Conservation (phyloP, 2,329 filamentous ascomycete species). For the Claviceps sp. region DNA sequence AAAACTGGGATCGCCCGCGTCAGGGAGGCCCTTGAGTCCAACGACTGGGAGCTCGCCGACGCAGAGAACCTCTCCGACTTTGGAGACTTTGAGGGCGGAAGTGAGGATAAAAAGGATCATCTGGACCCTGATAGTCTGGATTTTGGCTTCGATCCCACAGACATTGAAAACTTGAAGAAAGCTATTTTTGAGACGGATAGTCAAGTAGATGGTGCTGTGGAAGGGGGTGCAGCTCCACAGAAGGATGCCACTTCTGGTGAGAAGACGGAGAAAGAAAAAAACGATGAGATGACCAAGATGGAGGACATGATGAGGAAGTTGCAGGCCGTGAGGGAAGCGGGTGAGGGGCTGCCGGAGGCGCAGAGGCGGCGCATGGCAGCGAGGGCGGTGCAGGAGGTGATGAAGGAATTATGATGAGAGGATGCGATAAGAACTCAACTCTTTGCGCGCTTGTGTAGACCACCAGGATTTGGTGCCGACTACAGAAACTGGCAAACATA, state of each 20-base stretch:
- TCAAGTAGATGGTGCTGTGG: conserved; percentile 6
- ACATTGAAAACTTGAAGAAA: conserved; percentile 37
- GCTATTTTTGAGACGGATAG: conserved; percentile 35
- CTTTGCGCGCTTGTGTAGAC: too few relatives aligned
- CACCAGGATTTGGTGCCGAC: too few relatives aligned
- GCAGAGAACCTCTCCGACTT: conserved; percentile 15
- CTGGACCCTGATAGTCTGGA: conserved; percentile 34
- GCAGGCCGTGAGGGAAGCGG: conserved; percentile 46
- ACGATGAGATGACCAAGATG: conserved; percentile 43
- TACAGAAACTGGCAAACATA: too few relatives aligned
- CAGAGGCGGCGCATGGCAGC: conserved; percentile 48
- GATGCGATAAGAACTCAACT: too few relatives aligned
- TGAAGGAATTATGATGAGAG: conserved; percentile 38
- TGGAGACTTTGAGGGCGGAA: conserved; percentile 18
- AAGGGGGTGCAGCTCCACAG: neutral
- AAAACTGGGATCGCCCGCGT: conserved; percentile 44
- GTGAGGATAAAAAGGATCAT: conserved; percentile 15
- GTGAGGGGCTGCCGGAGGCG: conserved; percentile 43
- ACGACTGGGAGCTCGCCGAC: conserved; percentile 42
- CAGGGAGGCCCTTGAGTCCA: conserved; percentile 49
- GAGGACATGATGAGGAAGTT: conserved; percentile 52
- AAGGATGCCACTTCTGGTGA: neutral
- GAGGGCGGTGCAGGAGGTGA: conserved; percentile 49
- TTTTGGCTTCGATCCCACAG: conserved; percentile 37
- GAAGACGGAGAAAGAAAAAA: conserved; percentile 16